phyloP scores from a whole-genome alignment of 1,284 basidiomycete genomes.

The Mycena sp. region DNA sequence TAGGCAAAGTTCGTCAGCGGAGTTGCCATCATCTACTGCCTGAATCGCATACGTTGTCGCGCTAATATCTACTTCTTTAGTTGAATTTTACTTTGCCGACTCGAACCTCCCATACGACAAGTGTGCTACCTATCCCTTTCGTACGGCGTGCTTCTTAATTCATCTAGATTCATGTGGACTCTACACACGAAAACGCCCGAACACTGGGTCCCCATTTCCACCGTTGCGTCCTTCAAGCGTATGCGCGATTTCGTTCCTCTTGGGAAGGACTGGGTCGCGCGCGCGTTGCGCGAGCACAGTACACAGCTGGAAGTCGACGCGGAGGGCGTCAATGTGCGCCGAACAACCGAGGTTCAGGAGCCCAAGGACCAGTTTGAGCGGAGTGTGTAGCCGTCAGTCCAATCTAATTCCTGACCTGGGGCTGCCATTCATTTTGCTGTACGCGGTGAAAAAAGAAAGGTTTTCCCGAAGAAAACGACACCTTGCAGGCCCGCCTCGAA shows the following conservation, averaged over 20 bases:
- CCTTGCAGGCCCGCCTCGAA: constrained; percentile 83
- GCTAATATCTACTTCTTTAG: constrained; percentile 50
- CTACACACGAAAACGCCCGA: constrained; percentile 80
- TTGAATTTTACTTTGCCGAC: constrained; percentile 98
- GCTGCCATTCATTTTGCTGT: constrained; percentile 3
- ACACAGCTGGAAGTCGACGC: constrained; percentile 83
- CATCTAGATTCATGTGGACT: constrained; percentile 91
- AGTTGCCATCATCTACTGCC: background rate
- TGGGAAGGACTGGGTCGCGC: constrained; percentile 73
- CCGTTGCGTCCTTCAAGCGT: constrained; percentile 94
- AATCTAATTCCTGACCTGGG: background rate
- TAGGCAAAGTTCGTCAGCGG: constrained; percentile 59
- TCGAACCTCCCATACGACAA: constrained; percentile 97
- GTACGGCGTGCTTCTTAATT: constrained; percentile 3
- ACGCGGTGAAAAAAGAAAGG: constrained; percentile 75
- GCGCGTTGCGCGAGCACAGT: constrained; percentile 69
- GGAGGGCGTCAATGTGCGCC: constrained; percentile 76
- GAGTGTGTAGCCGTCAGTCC: constrained; percentile 85
- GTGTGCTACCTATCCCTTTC: constrained; percentile 46
- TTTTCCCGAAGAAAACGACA: constrained; percentile 80
- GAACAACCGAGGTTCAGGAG: constrained; percentile 76
- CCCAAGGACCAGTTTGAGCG: constrained; percentile 81
- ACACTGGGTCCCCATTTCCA: constrained; percentile 93
- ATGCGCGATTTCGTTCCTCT: constrained; percentile 80
- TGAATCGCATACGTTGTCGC: background rate